phyloP scores from a whole-genome alignment of 768 basidiomycete genomes.

The Harrya chromipes region DNA sequence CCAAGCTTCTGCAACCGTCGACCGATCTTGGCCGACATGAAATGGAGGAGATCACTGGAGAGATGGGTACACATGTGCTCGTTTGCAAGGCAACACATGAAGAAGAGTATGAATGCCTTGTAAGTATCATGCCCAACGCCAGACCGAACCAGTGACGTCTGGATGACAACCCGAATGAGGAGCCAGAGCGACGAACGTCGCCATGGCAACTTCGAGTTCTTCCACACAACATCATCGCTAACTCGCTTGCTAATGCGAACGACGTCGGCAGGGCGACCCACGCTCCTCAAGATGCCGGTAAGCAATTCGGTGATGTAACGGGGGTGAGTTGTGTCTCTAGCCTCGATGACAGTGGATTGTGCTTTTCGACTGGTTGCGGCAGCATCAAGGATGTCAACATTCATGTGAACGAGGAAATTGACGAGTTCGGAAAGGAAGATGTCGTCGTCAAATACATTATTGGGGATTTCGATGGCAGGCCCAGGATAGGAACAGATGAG shows the following conservation, averaged over 20 bases:
- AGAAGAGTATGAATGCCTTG: slow-evolving; percentile 35
- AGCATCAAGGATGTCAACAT: slow-evolving; percentile 33
- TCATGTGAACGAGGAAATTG: slow-evolving; percentile 36
- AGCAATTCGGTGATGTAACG: slow-evolving; percentile 50
- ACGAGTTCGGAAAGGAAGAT: slow-evolving; percentile 36
- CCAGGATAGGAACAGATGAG: slow-evolving; percentile 46
- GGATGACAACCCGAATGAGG: slow-evolving; percentile 43
- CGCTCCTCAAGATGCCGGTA: slow-evolving; percentile 43
- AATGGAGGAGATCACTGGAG: slow-evolving; percentile 35
- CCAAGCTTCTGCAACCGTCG: slow-evolving; percentile 38
- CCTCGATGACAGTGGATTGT: slow-evolving; percentile 33
- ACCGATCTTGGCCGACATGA: slow-evolving; percentile 37
- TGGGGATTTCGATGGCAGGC: slow-evolving; percentile 39
- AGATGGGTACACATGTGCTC: slow-evolving; percentile 1
- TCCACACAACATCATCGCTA: slow-evolving; percentile 46
- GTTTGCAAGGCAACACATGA: slow-evolving; percentile 20
- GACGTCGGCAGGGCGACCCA: slow-evolving; percentile 30
- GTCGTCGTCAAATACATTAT: slow-evolving; percentile 23
- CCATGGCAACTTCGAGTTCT: slow-evolving; percentile 40
- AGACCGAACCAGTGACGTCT: slow-evolving; percentile 33
- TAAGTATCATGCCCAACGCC: slow-evolving; percentile 17
- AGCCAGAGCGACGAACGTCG: slow-evolving; percentile 51
- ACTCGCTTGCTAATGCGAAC: slow-evolving; percentile 40
- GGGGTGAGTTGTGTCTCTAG: slow-evolving; percentile 40
- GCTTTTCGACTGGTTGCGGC: slow-evolving; percentile 39